Conservation (phyloP, 805 yeast genomes). For the Candida montana region DNA sequence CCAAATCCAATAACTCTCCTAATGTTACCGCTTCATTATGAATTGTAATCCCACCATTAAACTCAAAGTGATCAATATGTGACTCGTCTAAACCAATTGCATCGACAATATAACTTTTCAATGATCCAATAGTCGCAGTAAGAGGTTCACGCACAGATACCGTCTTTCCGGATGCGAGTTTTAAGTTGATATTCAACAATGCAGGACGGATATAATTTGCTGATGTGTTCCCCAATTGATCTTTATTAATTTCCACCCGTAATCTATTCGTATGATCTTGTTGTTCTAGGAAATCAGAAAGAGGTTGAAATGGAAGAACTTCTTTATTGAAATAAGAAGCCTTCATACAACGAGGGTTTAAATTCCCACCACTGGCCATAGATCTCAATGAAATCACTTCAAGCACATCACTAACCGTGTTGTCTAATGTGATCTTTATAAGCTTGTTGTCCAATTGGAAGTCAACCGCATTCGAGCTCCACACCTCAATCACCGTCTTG, state of each 20-base stretch:
- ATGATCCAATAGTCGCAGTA: slow-evolving; percentile 9
- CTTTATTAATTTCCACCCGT: slow-evolving; percentile 18
- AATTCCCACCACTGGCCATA: slow-evolving; percentile 6
- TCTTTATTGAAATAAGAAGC: slow-evolving; percentile 12
- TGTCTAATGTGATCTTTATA: slow-evolving; percentile 21
- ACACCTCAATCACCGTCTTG: slow-evolving; percentile 13
- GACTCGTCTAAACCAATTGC: slow-evolving; percentile 11
- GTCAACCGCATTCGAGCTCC: slow-evolving; percentile 17
- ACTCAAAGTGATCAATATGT: slow-evolving; percentile 16
- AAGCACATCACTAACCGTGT: slow-evolving; percentile 22
- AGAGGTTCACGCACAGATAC: slow-evolving; percentile 13
- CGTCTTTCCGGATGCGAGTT: slow-evolving; percentile 17
- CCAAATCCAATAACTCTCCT: slow-evolving; percentile 27
- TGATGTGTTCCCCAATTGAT: slow-evolving; percentile 1
- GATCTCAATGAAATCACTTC: slow-evolving; percentile 21
- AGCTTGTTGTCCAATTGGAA: slow-evolving; percentile 16
- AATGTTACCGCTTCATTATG: slow-evolving; percentile 20
- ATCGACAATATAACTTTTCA: slow-evolving; percentile 16
- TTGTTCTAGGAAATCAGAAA: slow-evolving; percentile 13
- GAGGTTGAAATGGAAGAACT: slow-evolving; percentile 12
- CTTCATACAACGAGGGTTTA: slow-evolving; percentile 17
- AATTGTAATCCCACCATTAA: slow-evolving; percentile 16
- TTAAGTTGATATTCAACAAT: slow-evolving; percentile 15
- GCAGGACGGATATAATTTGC: slow-evolving; percentile 10
- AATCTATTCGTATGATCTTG: slow-evolving; percentile 10